Base-by-base conservation (phyloP, 129 eudicot species). In the Flaveria brownii region DNA sequence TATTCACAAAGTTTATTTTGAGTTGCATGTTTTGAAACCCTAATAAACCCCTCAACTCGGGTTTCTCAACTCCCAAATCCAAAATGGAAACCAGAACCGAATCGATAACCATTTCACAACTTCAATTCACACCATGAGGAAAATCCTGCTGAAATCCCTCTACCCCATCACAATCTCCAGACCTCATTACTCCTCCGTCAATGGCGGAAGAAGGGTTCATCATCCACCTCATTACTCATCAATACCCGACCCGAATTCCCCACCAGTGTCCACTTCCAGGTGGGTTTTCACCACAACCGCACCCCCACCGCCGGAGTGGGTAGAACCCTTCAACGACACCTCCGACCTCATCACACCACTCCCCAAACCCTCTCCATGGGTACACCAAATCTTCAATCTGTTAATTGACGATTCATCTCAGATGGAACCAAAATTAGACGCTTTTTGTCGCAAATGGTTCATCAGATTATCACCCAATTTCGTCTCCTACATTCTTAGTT, bases 251-350 rank as follows among this genome's bases (percentile, higher is more conserved):
- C 78, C 76, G 20, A 28, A 73, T 42, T 55, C 88, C 59, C 74
- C 18, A 78, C 59, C 62, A 28, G 59, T 36, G 71, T 46, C 80
- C 30, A 85, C 46, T 28, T 73, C 68, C 72, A 82, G 84, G 45
- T 81, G 84, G 74, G 78, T 71, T 56, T 86, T 75, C 78, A 74
- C 83, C 77, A 17, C 72, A 22, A 47, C 87, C 42, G 54, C 89
- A 67, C 89, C 80, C 7, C 94, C 96, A 30, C 97, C 94, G 1
- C 96, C 94, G 13, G 99, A 95, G 81, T 95, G 99, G 99, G 80
- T 95, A 3, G 88, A 91, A 63, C 99, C 99, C 65, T 79, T 84
- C 72, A 63, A 28, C 65, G 88, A 91, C 80, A 86, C 89, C 70
- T 89, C 97, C 1, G 88, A 89, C 77, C 82, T 95, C 89, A 75